These are phyloP conservation scores for Flammula alnicola DNA, from an alignment of 1,284 basidiomycete genomes.

Conservation along the genomic window DNA sequence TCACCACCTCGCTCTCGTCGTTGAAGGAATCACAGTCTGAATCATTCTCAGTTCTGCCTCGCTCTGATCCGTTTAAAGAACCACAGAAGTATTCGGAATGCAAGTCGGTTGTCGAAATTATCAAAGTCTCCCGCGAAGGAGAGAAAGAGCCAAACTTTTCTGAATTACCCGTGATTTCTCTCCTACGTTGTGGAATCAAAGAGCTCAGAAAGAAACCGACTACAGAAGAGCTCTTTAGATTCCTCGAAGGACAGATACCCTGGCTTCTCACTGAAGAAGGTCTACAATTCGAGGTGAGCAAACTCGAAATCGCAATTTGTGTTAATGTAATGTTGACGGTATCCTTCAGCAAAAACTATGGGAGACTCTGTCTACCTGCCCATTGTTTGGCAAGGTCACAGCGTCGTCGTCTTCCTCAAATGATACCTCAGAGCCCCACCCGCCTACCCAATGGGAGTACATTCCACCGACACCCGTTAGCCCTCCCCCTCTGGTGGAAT, in stretches of 20 bases:
- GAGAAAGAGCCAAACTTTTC: conserved; percentile 35
- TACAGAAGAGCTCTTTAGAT: conserved; percentile 61
- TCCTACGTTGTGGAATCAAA: conserved; percentile 64
- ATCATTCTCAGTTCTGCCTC: conserved; percentile 59
- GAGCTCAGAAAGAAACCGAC: conserved; percentile 53
- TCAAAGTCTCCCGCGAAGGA: conserved; percentile 33
- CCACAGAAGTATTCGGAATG: conserved; percentile 48
- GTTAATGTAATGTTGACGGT: too few species aligned
- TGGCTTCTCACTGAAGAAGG: conserved; percentile 60
- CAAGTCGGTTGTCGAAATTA: conserved; percentile 52
- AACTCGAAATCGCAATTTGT: too few species aligned
- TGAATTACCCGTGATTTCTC: conserved; percentile 51
- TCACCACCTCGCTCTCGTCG: conserved; percentile 55
- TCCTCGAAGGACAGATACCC: conserved; percentile 57
- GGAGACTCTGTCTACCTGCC: conserved; percentile 58
- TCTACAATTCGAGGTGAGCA: conserved; percentile 53
- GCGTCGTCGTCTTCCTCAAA: conserved; percentile 24
- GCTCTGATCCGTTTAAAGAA: conserved; percentile 53
- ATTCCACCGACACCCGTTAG: conserved; percentile 40
- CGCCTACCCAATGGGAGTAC: conserved; percentile 57
- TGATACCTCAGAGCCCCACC: conserved; percentile 20
- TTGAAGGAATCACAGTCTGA: conserved; percentile 58
- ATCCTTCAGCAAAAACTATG: conserved; percentile 62
- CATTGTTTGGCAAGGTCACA: conserved; percentile 48
- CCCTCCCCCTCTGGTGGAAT: conserved; percentile 50